A percentile compares a stretch with the other conserved stretches of the same genome.
phyloP scores from a whole-genome alignment of 1,284 basidiomycete genomes.

The Marasmius sp. region DNA sequence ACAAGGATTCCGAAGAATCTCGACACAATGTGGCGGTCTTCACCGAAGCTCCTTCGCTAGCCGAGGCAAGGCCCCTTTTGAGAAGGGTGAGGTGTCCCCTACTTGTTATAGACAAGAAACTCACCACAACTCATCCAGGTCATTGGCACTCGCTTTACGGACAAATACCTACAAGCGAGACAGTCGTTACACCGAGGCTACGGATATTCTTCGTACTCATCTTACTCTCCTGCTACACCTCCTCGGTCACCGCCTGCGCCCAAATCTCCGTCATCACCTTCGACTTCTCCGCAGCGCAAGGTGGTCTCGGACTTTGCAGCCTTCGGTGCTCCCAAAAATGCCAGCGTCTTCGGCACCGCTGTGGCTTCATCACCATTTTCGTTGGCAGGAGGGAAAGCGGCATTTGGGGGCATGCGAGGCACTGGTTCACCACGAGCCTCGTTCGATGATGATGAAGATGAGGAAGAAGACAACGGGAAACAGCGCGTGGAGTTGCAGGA shows the following conservation, averaged over 20 bases:
- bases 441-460: slow-evolving; percentile 61
- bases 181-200: slow-evolving; percentile 54
- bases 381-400: slow-evolving; percentile 75
- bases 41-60: slow-evolving; percentile 70
- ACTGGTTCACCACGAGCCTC: slow-evolving; percentile 35
- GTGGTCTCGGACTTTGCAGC: slow-evolving; percentile 88
- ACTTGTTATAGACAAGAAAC: not conserved
- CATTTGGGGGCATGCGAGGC: slow-evolving; percentile 70
- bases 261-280: slow-evolving; percentile 31
- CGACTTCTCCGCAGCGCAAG: slow-evolving; percentile 68
- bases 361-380: slow-evolving; percentile 79
- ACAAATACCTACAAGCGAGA: slow-evolving; percentile 85
- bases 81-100: slow-evolving; percentile 61
- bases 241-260: slow-evolving; percentile 40
- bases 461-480: slow-evolving; percentile 59
- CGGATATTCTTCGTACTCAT: slow-evolving; percentile 42
- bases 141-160: slow-evolving; percentile 90
- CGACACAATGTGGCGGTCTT: slow-evolving; percentile 90
- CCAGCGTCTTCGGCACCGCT: slow-evolving; percentile 79
- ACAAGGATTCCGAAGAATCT: slow-evolving; percentile 86
- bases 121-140: slow-evolving; percentile 49
- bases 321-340: slow-evolving; percentile 76
- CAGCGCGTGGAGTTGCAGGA: slow-evolving; percentile 76
- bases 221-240: slow-evolving; percentile 51
- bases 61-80: slow-evolving; percentile 77